Conservation (phyloP, 176 grass and related monocot species). For the Aegilops umbellulata region DNA sequence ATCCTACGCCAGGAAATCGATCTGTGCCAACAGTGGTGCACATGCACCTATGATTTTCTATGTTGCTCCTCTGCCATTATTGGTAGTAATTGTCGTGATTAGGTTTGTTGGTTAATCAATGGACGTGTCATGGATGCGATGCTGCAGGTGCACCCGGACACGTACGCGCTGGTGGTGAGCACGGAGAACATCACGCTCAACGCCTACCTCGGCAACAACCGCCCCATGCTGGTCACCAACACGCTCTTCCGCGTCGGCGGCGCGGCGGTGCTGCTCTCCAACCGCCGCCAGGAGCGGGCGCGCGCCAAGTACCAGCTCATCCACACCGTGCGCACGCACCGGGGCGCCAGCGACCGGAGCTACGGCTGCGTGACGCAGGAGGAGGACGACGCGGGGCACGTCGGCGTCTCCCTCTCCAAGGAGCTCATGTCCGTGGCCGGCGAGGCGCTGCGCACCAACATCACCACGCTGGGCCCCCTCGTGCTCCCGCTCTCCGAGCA, state of each 20-base stretch:
- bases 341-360: slow-evolving; percentile 10
- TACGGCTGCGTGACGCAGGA: slow-evolving; percentile 8
- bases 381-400: neutral
- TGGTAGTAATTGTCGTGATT: neutral
- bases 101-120: neutral
- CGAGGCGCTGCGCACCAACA: slow-evolving; percentile 5
- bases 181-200: slow-evolving; percentile 66
- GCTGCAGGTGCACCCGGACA: slow-evolving; percentile 50
- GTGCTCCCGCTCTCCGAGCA: slow-evolving; percentile 19
- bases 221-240: slow-evolving; percentile 43
- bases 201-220: slow-evolving; percentile 52
- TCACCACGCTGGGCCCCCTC: neutral
- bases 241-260: slow-evolving; percentile 13
- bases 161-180: slow-evolving; percentile 62
- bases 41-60: neutral
- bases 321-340: slow-evolving; percentile 18
- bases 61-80: neutral
- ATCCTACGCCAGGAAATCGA: neutral
- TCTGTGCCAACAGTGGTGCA: neutral
- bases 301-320: slow-evolving; percentile 23
- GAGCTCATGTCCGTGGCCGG: slow-evolving; percentile 22
- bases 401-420: slow-evolving; percentile 8
- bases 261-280: slow-evolving; percentile 19
- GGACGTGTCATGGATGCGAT: neutral
- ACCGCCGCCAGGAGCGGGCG: neutral